These are phyloP conservation scores for Mycosphaerella arachidis DNA, from an alignment of 2,329 filamentous ascomycete genomes.

Conservation along the genomic window DNA sequence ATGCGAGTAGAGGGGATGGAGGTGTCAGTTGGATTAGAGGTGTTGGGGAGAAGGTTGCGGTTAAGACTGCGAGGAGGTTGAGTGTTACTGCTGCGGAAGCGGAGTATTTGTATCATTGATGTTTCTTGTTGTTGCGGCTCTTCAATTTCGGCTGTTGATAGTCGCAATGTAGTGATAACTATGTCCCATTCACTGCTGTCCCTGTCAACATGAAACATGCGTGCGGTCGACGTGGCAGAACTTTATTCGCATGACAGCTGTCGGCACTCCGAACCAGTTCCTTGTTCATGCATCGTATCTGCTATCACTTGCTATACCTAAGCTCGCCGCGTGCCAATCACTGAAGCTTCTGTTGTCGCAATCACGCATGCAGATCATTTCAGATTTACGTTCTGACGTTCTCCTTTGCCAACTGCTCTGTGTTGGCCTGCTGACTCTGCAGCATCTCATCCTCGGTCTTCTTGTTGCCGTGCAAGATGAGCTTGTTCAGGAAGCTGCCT, in stretches of 20 bases:
- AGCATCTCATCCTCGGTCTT: constrained; percentile 35
- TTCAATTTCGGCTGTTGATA: too few relatives aligned
- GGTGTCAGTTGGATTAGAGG: background rate
- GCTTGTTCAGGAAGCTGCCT: constrained; percentile 35
- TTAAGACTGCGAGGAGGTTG: background rate
- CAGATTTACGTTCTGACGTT: background rate
- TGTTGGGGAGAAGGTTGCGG: background rate
- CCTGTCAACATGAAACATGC: background rate
- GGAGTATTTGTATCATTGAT: constrained; percentile 1
- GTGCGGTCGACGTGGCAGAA: background rate
- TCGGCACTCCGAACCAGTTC: background rate
- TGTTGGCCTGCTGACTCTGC: constrained; percentile 38
- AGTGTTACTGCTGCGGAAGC: background rate
- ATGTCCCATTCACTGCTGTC: background rate
- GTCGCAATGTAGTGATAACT: too few relatives aligned
- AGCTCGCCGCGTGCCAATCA: background rate
- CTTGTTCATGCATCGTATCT: background rate
- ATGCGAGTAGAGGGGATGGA: background rate
- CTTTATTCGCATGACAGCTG: background rate
- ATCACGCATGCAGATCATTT: background rate
- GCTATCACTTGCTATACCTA: background rate
- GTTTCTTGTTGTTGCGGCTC: background rate
- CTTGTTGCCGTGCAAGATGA: constrained; percentile 37
- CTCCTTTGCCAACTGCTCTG: constrained; percentile 31
- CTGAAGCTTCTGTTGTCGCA: background rate